Evolutionary conservation across 2,329 filamentous ascomycete genomes (phyloP).

Genomic region (Chalaropsis ovoidea): DNA sequence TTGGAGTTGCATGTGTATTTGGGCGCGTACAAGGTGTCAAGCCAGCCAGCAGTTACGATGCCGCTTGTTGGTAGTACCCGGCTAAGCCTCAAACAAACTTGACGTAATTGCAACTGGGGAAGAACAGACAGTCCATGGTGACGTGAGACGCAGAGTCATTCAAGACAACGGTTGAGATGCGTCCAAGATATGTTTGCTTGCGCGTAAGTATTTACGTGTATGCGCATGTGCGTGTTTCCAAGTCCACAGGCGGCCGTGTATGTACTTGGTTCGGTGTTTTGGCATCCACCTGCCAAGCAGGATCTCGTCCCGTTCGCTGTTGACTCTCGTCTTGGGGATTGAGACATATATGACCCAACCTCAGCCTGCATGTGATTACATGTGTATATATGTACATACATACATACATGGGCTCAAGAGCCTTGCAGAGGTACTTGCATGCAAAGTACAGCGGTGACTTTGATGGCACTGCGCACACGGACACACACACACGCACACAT

Average conservation of each 20-base stretch:
- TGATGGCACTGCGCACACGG: background rate
- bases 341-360: background rate
- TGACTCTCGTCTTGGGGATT: background rate
- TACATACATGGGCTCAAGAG: background rate
- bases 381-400: no score
- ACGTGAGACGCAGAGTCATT: background rate
- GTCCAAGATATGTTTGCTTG: background rate
- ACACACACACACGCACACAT: background rate
- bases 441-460: background rate
- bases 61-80: background rate
- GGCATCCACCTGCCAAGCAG: background rate
- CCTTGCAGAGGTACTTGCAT: background rate
- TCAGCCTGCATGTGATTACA: background rate
- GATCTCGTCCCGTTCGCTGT: constrained; percentile 4
- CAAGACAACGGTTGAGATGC: no score
- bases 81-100: background rate
- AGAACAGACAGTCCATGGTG: background rate
- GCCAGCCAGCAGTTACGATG: background rate
- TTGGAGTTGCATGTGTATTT: background rate
- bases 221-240: background rate
- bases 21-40: background rate
- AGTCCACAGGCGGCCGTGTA: background rate
- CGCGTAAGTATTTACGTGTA: background rate
- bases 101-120: background rate
- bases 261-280: no score